Evolutionary conservation across 176 grass and related monocot genomes (phyloP).

Genomic region (Tuctoria greenei): DNA sequence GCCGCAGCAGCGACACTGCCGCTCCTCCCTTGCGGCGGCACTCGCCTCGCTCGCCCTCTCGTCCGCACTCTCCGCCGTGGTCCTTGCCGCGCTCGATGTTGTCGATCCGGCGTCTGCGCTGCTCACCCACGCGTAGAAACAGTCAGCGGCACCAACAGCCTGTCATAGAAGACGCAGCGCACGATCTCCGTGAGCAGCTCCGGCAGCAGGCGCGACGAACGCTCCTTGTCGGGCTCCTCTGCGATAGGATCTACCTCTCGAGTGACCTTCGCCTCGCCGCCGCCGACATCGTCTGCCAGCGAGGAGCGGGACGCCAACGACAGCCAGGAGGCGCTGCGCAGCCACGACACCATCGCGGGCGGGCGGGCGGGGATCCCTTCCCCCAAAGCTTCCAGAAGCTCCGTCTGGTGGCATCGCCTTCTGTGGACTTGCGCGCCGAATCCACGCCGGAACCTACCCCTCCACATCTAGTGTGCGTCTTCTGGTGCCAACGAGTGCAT

Average conservation of each 20-base stretch:
- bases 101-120: slow-evolving; percentile 37
- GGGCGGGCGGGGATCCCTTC: neutral
- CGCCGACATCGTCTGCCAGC: slow-evolving; percentile 31
- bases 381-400: slow-evolving; percentile 21
- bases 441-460: too few species aligned
- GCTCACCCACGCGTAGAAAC: slow-evolving; percentile 68
- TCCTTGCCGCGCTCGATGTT: slow-evolving; percentile 60
- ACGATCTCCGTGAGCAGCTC: slow-evolving; percentile 80
- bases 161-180: slow-evolving; percentile 57
- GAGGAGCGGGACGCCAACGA: slow-evolving; percentile 42
- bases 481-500: too few species aligned
- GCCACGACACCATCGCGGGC: slow-evolving; percentile 37
- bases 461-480: too few species aligned
- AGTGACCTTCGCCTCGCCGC: slow-evolving; percentile 46
- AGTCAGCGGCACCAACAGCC: too few species aligned
- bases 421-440: too few species aligned
- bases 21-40: slow-evolving; percentile 43
- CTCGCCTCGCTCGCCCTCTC: slow-evolving; percentile 53
- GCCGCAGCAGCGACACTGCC: too few species aligned
- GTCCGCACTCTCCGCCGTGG: slow-evolving; percentile 38
- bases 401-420: too few species aligned
- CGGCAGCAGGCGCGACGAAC: slow-evolving; percentile 66
- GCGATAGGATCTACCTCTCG: slow-evolving; percentile 35
- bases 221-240: slow-evolving; percentile 53
- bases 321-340: slow-evolving; percentile 52